Base-by-base conservation (phyloP, 768 basidiomycete genomes). In the Suillus spraguei region DNA sequence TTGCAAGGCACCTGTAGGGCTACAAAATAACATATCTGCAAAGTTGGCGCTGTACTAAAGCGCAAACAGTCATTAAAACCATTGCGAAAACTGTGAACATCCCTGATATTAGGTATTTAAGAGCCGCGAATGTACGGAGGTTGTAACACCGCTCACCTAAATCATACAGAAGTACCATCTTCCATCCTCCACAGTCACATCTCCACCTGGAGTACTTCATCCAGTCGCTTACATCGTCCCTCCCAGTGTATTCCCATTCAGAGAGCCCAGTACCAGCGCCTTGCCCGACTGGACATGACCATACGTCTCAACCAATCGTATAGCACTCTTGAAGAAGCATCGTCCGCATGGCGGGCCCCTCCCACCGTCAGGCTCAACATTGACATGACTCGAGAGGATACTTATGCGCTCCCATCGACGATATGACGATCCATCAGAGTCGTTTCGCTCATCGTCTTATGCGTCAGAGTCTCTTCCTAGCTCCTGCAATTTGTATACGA, bases 331-430 rank as follows among this genome's bases (percentile, higher is more conserved):
- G 78, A 90, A 90, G 73, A 90, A 90, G 59, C 83, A 78, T 59
- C 89, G 72, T 41, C 56, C 56, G 62, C 80, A 82, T 9, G 77
- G 68, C 11, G 66, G 58, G 7, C 47, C 69, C 78, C 70, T 74
- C 61, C 77, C 70, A 17, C 64, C 62, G 13, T 82, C 77, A 7
- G 69, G 61, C 0, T 84, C 83, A 0, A 82, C 76, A 49, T 88
- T 84, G 62, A 83, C 86, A 61, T 84, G 81, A 63, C 85, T 85
- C 20, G 87, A 89, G 56, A 88, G 60, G 54, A 91, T 79, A 67
- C 88, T 90, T 87, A 92, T 91, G 61, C 87, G 84, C 66, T 85
- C 85, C 67, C 80, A 81, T 41, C 76, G 76, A 20, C 71, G 74
- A 32, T 70, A 70, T 20, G 79, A 70, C 10, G 85, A 84, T 36